Evolutionary conservation across 768 basidiomycete species (phyloP).

Genomic region (Lactarius pseudohatsudake): DNA sequence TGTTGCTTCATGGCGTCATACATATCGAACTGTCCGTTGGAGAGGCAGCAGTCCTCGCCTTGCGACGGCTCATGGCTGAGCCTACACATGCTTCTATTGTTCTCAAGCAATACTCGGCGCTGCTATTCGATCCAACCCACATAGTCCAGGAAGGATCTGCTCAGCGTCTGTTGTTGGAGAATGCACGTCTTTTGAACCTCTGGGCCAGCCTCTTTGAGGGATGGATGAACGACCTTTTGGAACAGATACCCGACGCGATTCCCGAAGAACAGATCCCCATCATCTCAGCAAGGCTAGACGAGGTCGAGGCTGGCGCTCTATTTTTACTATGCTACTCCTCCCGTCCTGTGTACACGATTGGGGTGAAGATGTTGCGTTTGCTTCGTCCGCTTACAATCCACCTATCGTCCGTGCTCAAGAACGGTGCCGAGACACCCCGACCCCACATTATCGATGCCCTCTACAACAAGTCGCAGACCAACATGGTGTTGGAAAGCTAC

Average conservation of each 20-base stretch:
- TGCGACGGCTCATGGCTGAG: slow-evolving; percentile 73
- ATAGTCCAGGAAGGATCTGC: slow-evolving; percentile 65
- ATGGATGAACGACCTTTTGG: slow-evolving; percentile 57
- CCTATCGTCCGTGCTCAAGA: slow-evolving; percentile 37
- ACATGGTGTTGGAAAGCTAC: slow-evolving; percentile 55
- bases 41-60: slow-evolving; percentile 63
- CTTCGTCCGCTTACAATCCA: slow-evolving; percentile 51
- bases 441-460: slow-evolving; percentile 53
- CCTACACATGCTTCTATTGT: slow-evolving; percentile 54
- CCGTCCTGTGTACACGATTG: slow-evolving; percentile 52
- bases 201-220: slow-evolving; percentile 73
- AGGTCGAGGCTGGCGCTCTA: slow-evolving; percentile 69
- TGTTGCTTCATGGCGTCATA: slow-evolving; percentile 77
- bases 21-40: slow-evolving; percentile 79
- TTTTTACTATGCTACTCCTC: slow-evolving; percentile 69
- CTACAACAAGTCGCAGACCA: slow-evolving; percentile 48
- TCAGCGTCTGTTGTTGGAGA: slow-evolving; percentile 63
- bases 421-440: slow-evolving; percentile 31
- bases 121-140: slow-evolving; percentile 69
- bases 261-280: slow-evolving; percentile 44
- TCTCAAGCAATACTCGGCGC: slow-evolving; percentile 62
- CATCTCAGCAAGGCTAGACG: slow-evolving; percentile 49
- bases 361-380: slow-evolving; percentile 62
- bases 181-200: slow-evolving; percentile 60
- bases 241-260: slow-evolving; percentile 40